These are phyloP conservation scores for Bimuria novae-zelandiae DNA, from an alignment of 2,329 filamentous ascomycete species.

Conservation along the genomic window DNA sequence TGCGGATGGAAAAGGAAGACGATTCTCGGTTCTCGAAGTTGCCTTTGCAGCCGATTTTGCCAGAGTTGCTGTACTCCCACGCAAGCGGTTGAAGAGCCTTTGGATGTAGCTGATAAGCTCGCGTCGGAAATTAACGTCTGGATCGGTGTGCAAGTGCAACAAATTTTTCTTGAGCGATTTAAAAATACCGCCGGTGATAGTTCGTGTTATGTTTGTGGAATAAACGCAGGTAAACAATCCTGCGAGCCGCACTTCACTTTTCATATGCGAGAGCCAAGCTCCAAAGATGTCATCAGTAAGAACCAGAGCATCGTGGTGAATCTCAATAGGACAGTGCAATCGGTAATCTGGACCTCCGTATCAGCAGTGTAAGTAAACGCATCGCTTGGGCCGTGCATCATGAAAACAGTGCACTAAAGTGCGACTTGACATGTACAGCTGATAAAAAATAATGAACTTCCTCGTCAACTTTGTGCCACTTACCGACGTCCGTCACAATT, in stretches of 20 bases:
- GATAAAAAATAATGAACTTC: too few species aligned
- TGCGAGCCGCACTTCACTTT: constrained; percentile 68
- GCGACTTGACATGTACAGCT: too few species aligned
- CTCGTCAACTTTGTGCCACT: constrained; percentile 10
- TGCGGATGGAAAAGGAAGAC: constrained; percentile 25
- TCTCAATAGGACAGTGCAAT: constrained; percentile 26
- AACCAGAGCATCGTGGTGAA: constrained; percentile 51
- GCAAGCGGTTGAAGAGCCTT: constrained; percentile 74
- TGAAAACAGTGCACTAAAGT: background rate
- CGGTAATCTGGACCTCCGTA: constrained; percentile 26
- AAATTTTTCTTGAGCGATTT: constrained; percentile 68
- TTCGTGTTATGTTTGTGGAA: constrained; percentile 74
- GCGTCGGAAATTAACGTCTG: constrained; percentile 83
- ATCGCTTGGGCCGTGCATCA: background rate
- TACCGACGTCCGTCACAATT: constrained; percentile 48
- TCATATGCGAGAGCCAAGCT: constrained; percentile 43
- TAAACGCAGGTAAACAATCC: constrained; percentile 80
- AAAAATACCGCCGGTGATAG: constrained; percentile 68
- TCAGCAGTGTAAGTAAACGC: background rate
- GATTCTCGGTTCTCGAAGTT: constrained; percentile 4
- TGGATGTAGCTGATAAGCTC: constrained; percentile 77
- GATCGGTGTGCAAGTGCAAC: constrained; percentile 75
- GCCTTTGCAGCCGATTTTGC: constrained; percentile 24
- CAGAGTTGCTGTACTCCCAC: constrained; percentile 41
- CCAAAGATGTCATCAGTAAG: constrained; percentile 55